A percentile compares a stretch with the other conserved stretches of the same genome.
Evolutionary conservation across 139 green algal species (phyloP).

Genomic region (Asterochloris sp.): DNA sequence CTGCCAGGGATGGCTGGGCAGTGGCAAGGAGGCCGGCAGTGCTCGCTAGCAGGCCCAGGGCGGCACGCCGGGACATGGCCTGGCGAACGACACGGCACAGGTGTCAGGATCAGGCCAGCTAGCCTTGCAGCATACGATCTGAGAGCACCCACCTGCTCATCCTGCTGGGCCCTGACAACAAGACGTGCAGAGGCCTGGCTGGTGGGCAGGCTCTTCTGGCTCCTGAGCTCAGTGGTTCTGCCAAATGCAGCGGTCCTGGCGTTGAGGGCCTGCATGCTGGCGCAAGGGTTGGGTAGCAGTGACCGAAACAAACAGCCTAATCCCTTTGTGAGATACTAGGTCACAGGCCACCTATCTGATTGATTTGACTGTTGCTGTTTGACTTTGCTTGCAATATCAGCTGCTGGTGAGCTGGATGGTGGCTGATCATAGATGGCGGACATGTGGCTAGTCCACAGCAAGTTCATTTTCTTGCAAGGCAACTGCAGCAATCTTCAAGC

Average conservation of each 20-base stretch:
- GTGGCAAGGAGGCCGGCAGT: constrained; percentile 51
- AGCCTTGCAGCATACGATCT: constrained; percentile 14
- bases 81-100: background rate
- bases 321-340: too few relatives aligned
- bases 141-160: constrained; percentile 25
- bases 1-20: constrained; percentile 57
- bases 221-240: constrained; percentile 12
- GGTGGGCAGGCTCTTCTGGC: constrained; percentile 3
- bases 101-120: background rate
- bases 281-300: too few relatives aligned
- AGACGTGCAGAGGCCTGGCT: constrained; percentile 24
- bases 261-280: constrained; percentile 16
- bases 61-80: constrained; percentile 58
- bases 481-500: too few relatives aligned
- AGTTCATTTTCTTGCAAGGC: too few relatives aligned
- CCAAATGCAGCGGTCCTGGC: constrained; percentile 4
- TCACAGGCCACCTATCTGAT: too few relatives aligned
- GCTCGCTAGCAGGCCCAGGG: constrained; percentile 63
- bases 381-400: too few relatives aligned
- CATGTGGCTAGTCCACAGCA: too few relatives aligned
- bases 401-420: too few relatives aligned
- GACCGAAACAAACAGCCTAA: too few relatives aligned
- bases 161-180: constrained; percentile 51
- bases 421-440: too few relatives aligned
- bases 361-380: too few relatives aligned